Evolutionary conservation across 2,329 filamentous ascomycete species (phyloP), one percentile per base, ranked within the genome.

Genomic region (Colletotrichum karsti): DNA sequence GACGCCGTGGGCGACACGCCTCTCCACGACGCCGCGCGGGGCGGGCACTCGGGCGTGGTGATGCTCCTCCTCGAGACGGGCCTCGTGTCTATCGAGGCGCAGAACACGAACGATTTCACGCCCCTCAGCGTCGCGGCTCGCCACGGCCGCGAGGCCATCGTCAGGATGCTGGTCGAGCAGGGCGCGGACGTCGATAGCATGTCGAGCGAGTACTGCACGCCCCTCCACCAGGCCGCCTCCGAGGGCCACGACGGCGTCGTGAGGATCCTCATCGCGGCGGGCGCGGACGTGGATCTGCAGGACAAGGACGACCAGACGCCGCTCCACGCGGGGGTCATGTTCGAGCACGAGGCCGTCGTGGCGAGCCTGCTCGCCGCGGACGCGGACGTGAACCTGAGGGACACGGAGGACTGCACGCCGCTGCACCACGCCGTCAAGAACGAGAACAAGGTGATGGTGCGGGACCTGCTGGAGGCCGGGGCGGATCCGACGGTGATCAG

Each of bases 341-440:
- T 69, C 24, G 72, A 72, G 65, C 71, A 72, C 56, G 63, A 69
- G 18, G 63, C 56, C 7, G 69, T 71, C 9, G 71, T 70, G 3
- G 63, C 55, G 13, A 60, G 51, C 12, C 7, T 71, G 33, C 12
- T 71, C 4, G 59, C 63, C 7, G 67, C 69, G 15, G 63, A 67
- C 13, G 69, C 69, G 26, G 55, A 67, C 4, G 67, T 70, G 12
- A 39, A 71, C n/a, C 5, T 68, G 1, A 7, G 63, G 22, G 69
- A 71, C 22, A 62, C 56, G n/a, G 69, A 71, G 56, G 67, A 71
- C 56, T 71, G 69, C 8, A 71, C 69, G 18, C 67, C 69, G 30
- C 54, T 71, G 20, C 69, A 71, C 55, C 69, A 71, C 12, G 69
- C 69, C 10, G 69, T 71, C 13, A 71, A 71, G 53, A 71, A 71